Evolutionary conservation across 176 grass and related monocot species (phyloP), one percentile per base, ranked within the genome.

Genomic region (Carex myosuroides): DNA sequence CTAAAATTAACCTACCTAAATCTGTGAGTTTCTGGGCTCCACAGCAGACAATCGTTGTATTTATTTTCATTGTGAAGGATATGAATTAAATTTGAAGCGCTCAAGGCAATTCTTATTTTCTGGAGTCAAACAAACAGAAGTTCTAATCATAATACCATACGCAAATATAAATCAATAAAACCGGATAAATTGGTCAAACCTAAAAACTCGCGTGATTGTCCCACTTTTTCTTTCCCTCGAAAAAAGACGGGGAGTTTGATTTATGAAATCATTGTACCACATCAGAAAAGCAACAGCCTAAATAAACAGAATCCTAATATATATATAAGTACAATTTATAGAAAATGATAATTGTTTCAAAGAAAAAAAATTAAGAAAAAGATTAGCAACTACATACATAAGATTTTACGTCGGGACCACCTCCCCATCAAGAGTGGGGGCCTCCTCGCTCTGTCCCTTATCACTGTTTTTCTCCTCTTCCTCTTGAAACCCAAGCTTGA

Each of bases 401-500:
- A 35, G 73, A 56, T 57, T 7, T 78, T 86, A 97, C 4, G 88
- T 86, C 7, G 91, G 67, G 75, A 88, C 85, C 22, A 48, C 62
- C 18, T 89, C 87, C 8, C 82, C 88, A n/a, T 83, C 86, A 32
- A 72, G 78, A n/a, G 88, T 64, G 48, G 91, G 64, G 35, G 55
- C 79, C 76, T 86, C 87, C 42, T 90, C 92, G 1, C 84, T 88
- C 13, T 85, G 44, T 60, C 48, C 88, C 11, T 81, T 86, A 53
- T 59, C 60, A 85, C 80, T 86, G 65, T 30, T 87, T 83, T 87
- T 78, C 60, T 24, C 18, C 6, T 85, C 85, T 61, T 89, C 86
- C 70, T 87, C 87, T 56, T 88, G 66, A 74, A 98, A 94, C 56
- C 94, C 90, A 86, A 84, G 87, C 85, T 86, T 97, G 83, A 97